A percentile compares a stretch with the other conserved stretches of the same genome.
Conservation (phyloP, 371 early-diverging fungal genomes). For the Cokeromyces recurvatus region DNA sequence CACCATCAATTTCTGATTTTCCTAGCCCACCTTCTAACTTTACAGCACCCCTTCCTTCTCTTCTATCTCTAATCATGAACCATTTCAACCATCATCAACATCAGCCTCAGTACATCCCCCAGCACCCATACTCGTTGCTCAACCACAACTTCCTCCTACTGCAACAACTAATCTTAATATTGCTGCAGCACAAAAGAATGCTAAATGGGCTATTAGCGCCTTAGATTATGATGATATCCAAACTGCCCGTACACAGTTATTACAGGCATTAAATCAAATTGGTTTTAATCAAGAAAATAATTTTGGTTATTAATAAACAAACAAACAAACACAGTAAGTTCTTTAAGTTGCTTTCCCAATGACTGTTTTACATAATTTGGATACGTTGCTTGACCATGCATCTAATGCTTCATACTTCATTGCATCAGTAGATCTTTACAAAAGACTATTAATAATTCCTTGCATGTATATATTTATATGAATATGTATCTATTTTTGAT, state of each 20-base stretch:
- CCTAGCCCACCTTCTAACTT: conserved; percentile 51
- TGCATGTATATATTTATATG: not conserved
- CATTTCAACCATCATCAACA: too few relatives aligned
- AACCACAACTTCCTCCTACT: not conserved
- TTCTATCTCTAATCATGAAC: too few relatives aligned
- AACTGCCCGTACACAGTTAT: conserved; percentile 80
- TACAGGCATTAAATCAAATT: conserved; percentile 62
- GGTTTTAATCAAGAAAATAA: conserved; percentile 42
- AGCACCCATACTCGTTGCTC: conserved; percentile 23
- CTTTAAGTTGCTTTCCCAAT: conserved; percentile 47
- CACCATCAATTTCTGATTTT: conserved; percentile 40
- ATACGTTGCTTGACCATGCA: conserved; percentile 69
- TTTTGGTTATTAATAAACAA: conserved; percentile 23
- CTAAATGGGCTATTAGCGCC: conserved; percentile 92
- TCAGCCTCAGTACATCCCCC: not conserved
- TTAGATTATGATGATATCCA: conserved; percentile 90
- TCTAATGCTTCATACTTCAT: conserved; percentile 68
- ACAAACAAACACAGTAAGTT: too few relatives aligned
- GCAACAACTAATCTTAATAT: conserved; percentile 34
- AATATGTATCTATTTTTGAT: too few relatives aligned
- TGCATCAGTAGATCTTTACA: conserved; percentile 62
- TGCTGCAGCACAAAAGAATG: conserved; percentile 78
- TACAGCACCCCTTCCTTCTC: conserved; percentile 34
- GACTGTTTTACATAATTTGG: conserved; percentile 58
- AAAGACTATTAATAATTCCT: not conserved